Percentiles rank a stretch among this genome's conserved stretches.
These are phyloP conservation scores for Marchantia polymorpha DNA, from an alignment of 225 moss, liverwort and hornwort species.

Conservation along the genomic window DNA sequence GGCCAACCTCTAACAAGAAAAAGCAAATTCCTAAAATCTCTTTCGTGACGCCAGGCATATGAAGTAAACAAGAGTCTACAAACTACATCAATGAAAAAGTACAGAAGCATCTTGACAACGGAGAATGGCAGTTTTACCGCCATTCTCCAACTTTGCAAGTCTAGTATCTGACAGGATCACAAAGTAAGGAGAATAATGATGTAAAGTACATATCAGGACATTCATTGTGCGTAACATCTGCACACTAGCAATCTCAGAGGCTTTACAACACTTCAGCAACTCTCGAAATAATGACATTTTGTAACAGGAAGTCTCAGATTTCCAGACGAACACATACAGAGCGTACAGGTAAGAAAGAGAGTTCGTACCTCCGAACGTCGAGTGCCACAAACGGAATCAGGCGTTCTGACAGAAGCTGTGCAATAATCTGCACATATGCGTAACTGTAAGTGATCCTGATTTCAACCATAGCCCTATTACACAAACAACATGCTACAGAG, in stretches of 20 bases:
- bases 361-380: slow-evolving; percentile 81
- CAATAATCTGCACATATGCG: slow-evolving; percentile 70
- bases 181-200: no score
- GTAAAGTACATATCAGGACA: neutral
- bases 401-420: slow-evolving; percentile 87
- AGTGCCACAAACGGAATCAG: slow-evolving; percentile 97
- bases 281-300: neutral
- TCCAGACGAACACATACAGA: neutral
- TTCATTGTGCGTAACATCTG: neutral
- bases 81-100: no score
- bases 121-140: no score
- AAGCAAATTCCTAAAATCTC: no score
- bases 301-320: neutral
- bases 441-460: neutral
- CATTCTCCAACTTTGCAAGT: no score
- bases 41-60: no score
- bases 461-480: neutral
- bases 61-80: no score
- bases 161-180: no score
- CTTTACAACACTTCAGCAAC: neutral
- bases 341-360: neutral
- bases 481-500: neutral
- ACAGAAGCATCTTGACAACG: no score
- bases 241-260: neutral
- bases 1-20: no score